A percentile compares a stretch with the other conserved stretches of the same genome.
Evolutionary conservation across 805 yeast species (phyloP).

Genomic region (Pachysolen tannophilus): DNA sequence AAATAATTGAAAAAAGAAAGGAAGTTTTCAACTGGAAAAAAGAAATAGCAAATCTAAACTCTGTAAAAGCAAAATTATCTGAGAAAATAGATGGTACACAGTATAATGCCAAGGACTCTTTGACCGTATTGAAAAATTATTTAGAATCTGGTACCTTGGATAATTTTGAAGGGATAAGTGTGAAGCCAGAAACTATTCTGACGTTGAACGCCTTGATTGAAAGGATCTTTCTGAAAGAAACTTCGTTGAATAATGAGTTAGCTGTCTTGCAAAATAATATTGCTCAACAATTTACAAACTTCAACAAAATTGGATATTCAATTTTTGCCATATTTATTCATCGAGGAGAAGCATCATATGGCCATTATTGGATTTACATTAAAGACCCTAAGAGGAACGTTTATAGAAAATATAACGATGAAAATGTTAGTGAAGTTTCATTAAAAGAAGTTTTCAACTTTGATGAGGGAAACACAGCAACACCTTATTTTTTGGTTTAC

Average conservation of each 20-base stretch:
- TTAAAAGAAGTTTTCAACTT: constrained; percentile 61
- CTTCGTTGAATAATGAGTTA: constrained; percentile 28
- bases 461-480: constrained; percentile 68
- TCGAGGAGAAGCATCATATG: constrained; percentile 91
- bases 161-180: constrained; percentile 31
- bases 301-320: constrained; percentile 63
- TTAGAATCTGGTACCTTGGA: constrained; percentile 33
- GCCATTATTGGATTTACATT: constrained; percentile 96
- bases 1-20: constrained; percentile 40
- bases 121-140: constrained; percentile 50
- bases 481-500: constrained; percentile 89
- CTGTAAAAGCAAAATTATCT: constrained; percentile 33
- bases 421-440: constrained; percentile 77
- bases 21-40: constrained; percentile 59
- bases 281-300: constrained; percentile 50
- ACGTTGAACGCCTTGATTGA: constrained; percentile 38
- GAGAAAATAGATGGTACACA: constrained; percentile 39
- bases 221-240: constrained; percentile 16
- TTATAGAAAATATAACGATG: constrained; percentile 92
- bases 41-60: constrained; percentile 36
- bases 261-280: constrained; percentile 39
- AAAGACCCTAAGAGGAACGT: constrained; percentile 59
- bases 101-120: constrained; percentile 38
- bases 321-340: constrained; percentile 91
- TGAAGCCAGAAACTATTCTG: constrained; percentile 37